A percentile compares a stretch with the other conserved stretches of the same genome.
These are phyloP conservation scores for Rhodotorula toruloides DNA, from an alignment of 768 basidiomycete genomes.

Conservation along the genomic window DNA sequence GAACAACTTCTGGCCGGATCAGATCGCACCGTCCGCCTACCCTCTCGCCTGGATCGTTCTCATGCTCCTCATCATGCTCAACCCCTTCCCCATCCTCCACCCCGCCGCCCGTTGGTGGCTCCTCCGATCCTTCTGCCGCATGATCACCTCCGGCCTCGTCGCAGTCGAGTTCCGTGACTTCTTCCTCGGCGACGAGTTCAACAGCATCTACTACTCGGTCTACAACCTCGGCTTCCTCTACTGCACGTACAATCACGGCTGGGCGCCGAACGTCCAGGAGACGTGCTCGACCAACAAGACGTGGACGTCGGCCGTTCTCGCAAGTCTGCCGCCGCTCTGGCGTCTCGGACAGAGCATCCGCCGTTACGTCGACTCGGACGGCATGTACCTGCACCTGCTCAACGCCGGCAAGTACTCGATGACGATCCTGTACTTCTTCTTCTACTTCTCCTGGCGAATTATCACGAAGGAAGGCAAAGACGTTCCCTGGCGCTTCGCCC, in stretches of 20 bases:
- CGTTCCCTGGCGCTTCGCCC: conserved; percentile 53
- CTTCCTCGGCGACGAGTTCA: conserved; percentile 45
- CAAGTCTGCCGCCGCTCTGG: conserved; percentile 62
- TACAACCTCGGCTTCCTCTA: conserved; percentile 52
- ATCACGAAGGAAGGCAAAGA: conserved; percentile 49
- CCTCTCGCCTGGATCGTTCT: conserved; percentile 74
- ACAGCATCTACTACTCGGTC: conserved; percentile 38
- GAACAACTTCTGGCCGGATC: conserved; percentile 55
- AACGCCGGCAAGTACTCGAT: conserved; percentile 59
- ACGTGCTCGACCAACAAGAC: conserved; percentile 48
- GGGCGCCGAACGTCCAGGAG: conserved; percentile 44
- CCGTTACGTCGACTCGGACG: conserved; percentile 72
- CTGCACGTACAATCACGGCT: conserved; percentile 64
- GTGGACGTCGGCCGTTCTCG: conserved; percentile 63
- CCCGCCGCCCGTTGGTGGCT: conserved; percentile 75
- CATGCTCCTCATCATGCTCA: conserved; percentile 52
- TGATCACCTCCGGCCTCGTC: conserved; percentile 64
- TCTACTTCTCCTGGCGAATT: conserved; percentile 73
- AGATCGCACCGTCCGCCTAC: conserved; percentile 66
- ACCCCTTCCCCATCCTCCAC: conserved; percentile 68
- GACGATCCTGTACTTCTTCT: conserved; percentile 43
- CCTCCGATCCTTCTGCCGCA: conserved; percentile 58
- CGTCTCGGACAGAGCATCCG: conserved; percentile 81
- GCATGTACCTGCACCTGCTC: conserved; percentile 63
- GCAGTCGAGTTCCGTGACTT: conserved; percentile 51